A percentile compares a stretch with the other conserved stretches of the same genome.
Evolutionary conservation across 1,139 yeast genomes (phyloP).

Genomic region (Barnettozyma hawaiiensis): DNA sequence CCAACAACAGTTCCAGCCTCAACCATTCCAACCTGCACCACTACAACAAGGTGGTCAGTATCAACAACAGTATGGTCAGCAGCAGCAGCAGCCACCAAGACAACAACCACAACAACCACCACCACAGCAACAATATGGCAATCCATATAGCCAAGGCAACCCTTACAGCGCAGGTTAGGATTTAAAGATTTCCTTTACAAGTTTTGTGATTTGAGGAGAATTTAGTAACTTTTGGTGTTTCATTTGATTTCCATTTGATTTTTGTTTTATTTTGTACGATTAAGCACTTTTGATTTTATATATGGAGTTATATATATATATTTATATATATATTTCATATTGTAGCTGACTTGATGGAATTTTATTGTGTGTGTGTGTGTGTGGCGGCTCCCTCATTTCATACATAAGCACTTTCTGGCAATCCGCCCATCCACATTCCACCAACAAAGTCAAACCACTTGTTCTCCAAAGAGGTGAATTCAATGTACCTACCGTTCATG

Average conservation of each 20-base stretch:
- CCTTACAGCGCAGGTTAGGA: constrained; percentile 1
- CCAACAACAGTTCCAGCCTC: constrained; percentile 7
- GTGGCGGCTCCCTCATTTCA: too few species aligned
- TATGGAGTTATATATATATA: neutral
- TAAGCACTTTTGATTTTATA: neutral
- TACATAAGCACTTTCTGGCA: constrained; percentile 4
- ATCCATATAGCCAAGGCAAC: constrained; percentile 1
- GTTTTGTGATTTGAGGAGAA: neutral
- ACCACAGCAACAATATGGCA: constrained; percentile 1
- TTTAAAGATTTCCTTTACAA: too few species aligned
- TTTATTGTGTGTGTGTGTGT: too few species aligned
- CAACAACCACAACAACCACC: neutral
- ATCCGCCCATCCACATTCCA: constrained; percentile 27
- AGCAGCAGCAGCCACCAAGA: constrained; percentile 1
- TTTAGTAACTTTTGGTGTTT: neutral
- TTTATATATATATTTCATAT: too few species aligned
- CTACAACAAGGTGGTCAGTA: constrained; percentile 5
- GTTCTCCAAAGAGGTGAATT: constrained; percentile 16
- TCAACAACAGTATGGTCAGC: constrained; percentile 9
- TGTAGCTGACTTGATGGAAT: too few species aligned
- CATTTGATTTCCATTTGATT: too few species aligned
- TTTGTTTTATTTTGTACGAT: neutral
- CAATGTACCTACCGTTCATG: constrained; percentile 21
- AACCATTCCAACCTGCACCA: constrained; percentile 7
- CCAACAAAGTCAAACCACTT: constrained; percentile 27